phyloP scores from a whole-genome alignment of 768 basidiomycete species.

The Pisolithus albus region DNA sequence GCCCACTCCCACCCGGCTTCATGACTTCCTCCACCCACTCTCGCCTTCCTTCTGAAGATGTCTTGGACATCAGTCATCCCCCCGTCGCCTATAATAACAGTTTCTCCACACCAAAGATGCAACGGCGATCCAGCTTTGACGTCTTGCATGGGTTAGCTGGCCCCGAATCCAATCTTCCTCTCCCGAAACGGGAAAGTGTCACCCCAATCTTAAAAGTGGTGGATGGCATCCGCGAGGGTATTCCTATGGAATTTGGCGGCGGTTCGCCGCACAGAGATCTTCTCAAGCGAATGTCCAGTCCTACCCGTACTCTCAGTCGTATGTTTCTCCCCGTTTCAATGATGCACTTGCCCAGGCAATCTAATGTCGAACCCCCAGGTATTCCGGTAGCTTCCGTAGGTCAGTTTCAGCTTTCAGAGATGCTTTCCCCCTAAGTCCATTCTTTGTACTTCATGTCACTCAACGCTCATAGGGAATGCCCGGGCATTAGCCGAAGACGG shows the following conservation, averaged over 20 bases:
- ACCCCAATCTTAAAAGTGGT: constrained; percentile 32
- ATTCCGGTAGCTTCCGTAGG: constrained; percentile 76
- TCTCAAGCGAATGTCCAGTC: constrained; percentile 57
- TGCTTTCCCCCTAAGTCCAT: constrained; percentile 6
- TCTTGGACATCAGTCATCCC: constrained; percentile 26
- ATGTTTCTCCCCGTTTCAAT: constrained; percentile 32
- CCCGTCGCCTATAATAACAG: constrained; percentile 27
- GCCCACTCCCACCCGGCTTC: constrained; percentile 44
- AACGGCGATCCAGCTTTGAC: constrained; percentile 66
- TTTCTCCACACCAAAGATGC: constrained; percentile 41
- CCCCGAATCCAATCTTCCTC: constrained; percentile 66
- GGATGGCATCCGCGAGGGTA: constrained; percentile 65
- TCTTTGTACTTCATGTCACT: constrained; percentile 15
- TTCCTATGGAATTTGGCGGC: constrained; percentile 52
- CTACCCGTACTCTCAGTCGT: constrained; percentile 77
- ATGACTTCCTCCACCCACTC: constrained; percentile 34
- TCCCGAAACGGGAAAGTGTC: constrained; percentile 52
- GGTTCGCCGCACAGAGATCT: constrained; percentile 31
- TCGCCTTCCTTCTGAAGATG: constrained; percentile 29
- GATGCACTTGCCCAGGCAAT: not conserved
- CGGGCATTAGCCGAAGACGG: constrained; percentile 77
- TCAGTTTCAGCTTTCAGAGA: constrained; percentile 31
- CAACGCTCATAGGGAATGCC: constrained; percentile 58
- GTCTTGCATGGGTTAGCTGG: constrained; percentile 64
- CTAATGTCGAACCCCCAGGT: constrained; percentile 33